A percentile compares a stretch with the other conserved stretches of the same genome.
phyloP scores from a whole-genome alignment of 2,329 filamentous ascomycete genomes.

The Botrytis paeoniae region DNA sequence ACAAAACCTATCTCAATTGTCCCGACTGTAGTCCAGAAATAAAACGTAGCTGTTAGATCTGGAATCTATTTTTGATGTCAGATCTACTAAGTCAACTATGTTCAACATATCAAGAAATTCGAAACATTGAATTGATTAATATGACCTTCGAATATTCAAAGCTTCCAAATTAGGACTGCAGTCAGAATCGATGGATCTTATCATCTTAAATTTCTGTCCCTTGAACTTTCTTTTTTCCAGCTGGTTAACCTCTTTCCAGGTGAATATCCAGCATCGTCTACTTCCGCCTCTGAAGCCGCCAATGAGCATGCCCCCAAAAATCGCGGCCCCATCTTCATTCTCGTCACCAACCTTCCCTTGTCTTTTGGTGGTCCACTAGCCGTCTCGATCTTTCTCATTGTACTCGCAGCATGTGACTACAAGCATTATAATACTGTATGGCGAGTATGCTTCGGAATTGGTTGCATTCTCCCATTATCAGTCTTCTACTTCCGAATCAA shows the following conservation, averaged over 20 bases:
- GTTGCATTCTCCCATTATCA: slow-evolving; percentile 48
- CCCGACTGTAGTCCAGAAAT: not conserved
- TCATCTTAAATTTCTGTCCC: not conserved
- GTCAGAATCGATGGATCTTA: not conserved
- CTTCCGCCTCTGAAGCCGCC: slow-evolving; percentile 47
- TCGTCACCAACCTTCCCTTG: slow-evolving; percentile 46
- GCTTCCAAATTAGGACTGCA: not conserved
- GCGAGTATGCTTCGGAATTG: slow-evolving; percentile 50
- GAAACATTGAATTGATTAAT: not conserved
- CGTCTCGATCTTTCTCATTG: slow-evolving; percentile 47
- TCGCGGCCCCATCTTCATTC: slow-evolving; percentile 45
- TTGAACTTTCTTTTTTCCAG: not conserved
- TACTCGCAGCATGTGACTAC: slow-evolving; percentile 41
- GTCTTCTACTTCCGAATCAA: slow-evolving; percentile 56
- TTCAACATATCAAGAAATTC: not conserved
- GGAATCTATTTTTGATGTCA: not conserved
- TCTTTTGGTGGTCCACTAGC: slow-evolving; percentile 43
- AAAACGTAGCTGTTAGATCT: not conserved
- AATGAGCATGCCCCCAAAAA: slow-evolving; percentile 44
- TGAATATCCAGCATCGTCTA: slow-evolving; percentile 48
- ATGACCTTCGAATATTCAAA: not conserved
- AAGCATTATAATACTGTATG: slow-evolving; percentile 44
- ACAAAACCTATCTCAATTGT: not conserved
- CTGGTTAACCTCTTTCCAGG: slow-evolving; percentile 28
- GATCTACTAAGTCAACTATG: not conserved